Base-by-base conservation (phyloP, 257 asterid species). In the Solanum boliviense region DNA sequence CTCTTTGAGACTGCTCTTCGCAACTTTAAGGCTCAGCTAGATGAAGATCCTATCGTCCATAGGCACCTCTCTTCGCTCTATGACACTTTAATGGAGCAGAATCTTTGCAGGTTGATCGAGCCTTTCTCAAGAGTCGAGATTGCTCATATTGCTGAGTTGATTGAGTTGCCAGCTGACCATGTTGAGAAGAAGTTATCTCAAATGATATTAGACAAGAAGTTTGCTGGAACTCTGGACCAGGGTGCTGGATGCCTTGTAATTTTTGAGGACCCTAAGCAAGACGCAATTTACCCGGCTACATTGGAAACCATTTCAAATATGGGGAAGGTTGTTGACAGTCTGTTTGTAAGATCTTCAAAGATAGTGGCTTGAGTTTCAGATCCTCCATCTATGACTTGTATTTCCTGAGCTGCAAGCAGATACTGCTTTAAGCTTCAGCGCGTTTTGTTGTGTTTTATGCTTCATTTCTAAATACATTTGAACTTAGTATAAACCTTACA, bases 291-390 rank as follows among this genome's bases (percentile, higher is more conserved):
- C 85, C 91, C 90, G 0, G 92, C 90, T 39, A 89, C 93, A 1
- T 27, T 91, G 85, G 93, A 91, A 27, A 89, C 93, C 56, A 87
- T 91, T 79, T 89, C 90, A 70, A 91, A 91, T 84, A 91, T 89
- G 93, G 92, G 93, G 48, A 91, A 91, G 89, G 93, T 91, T 38
- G 93, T 91, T 13, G 93, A 91, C 83, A 91, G 93, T 86, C 89
- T 91, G 58, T 91, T 88, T 76, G 58, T 86, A 15, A 90, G 92
- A 87, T 90, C 92, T 78, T 88, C 92, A 72, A 90, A 90, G 87
- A 90, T 90, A 60, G 83, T 90, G 91, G 91, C 88, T 18, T 90
- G 88, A 84, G 29, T 78, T 84, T 83, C 74, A 48, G 56, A 21
- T 35, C 20, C 85, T 82, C 35, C 44, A 31, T 82, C 70, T 9